Conservation (phyloP, 2,329 filamentous ascomycete species). For the Metarhizium sp. region DNA sequence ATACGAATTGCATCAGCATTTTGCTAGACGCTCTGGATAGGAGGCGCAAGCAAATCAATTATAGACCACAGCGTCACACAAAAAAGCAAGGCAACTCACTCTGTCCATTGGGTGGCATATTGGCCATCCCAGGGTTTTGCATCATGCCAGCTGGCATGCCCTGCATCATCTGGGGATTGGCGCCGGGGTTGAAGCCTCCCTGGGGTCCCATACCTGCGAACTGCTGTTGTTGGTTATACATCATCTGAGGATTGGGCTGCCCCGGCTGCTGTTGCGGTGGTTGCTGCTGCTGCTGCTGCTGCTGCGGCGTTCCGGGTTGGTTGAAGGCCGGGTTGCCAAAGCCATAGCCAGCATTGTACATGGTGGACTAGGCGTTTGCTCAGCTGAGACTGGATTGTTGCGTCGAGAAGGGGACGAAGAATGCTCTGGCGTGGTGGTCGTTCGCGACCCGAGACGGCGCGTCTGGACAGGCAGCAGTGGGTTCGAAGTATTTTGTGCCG, state of each 20-base stretch:
- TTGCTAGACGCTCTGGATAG: background rate
- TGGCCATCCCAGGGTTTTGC: conserved; percentile 50
- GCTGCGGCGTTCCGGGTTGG: conserved; percentile 29
- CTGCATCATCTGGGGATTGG: conserved; percentile 46
- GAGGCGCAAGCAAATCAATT: background rate
- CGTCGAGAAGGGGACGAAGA: background rate
- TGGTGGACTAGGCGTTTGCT: conserved; percentile 17
- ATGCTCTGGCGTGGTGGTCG: background rate
- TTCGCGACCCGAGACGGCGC: background rate
- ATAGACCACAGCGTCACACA: background rate
- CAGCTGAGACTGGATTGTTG: background rate
- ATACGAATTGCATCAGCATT: background rate
- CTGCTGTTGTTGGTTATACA: conserved; percentile 49
- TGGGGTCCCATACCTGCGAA: conserved; percentile 44
- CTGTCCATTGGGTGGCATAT: conserved; percentile 50
- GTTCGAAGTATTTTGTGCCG: background rate
- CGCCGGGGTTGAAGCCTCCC: conserved; percentile 38
- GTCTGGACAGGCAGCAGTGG: background rate
- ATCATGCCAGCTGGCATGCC: conserved; percentile 51
- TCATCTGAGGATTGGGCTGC: conserved; percentile 40
- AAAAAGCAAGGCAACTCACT: conserved; percentile 35
- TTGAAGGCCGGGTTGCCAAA: conserved; percentile 42
- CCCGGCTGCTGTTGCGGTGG: conserved; percentile 32
- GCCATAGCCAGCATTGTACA: conserved; percentile 48
- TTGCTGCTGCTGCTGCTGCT: conserved; percentile 34